Conservation (phyloP, 2,329 filamentous ascomycete genomes). For the Phialophora tarda region DNA sequence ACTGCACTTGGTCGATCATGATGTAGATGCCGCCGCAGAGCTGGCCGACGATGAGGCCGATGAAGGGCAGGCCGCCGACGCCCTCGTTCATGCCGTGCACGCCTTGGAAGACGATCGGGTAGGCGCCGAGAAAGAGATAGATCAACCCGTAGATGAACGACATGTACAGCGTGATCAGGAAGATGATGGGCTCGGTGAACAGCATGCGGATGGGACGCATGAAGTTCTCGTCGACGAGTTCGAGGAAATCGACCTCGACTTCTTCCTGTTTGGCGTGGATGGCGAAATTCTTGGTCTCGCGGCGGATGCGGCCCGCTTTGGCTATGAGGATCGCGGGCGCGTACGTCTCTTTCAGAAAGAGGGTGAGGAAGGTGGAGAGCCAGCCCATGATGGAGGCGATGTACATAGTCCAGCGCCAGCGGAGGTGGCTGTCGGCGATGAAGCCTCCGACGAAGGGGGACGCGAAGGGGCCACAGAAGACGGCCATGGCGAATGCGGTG, state of each 20-base stretch:
- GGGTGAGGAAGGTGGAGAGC: slow-evolving; percentile 51
- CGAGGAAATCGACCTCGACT: slow-evolving; percentile 58
- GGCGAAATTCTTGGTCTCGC: slow-evolving; percentile 65
- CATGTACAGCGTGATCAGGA: slow-evolving; percentile 49
- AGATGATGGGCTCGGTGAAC: slow-evolving; percentile 52
- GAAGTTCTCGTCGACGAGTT: slow-evolving; percentile 59
- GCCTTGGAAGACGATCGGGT: slow-evolving; percentile 45
- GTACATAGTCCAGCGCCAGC: slow-evolving; percentile 63
- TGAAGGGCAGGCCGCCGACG: slow-evolving; percentile 76
- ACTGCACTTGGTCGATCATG: slow-evolving; percentile 67
- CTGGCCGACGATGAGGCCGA: slow-evolving; percentile 80
- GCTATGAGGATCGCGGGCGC: slow-evolving; percentile 63
- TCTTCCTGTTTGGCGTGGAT: slow-evolving; percentile 65
- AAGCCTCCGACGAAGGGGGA: slow-evolving; percentile 63
- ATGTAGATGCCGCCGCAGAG: slow-evolving; percentile 70
- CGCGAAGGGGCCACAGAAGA: slow-evolving; percentile 58
- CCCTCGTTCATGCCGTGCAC: slow-evolving; percentile 74
- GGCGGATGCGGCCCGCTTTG: slow-evolving; percentile 61
- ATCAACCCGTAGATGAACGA: slow-evolving; percentile 43
- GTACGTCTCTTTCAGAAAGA: slow-evolving; percentile 65
- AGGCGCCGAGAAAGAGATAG: slow-evolving; percentile 45
- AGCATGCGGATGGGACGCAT: slow-evolving; percentile 53
- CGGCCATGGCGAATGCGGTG: slow-evolving; percentile 58
- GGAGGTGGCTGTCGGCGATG: slow-evolving; percentile 54
- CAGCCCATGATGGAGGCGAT: slow-evolving; percentile 63